Base-by-base conservation (phyloP, 1,139 yeast genomes). In the Saccharomyces hybrid region DNA sequence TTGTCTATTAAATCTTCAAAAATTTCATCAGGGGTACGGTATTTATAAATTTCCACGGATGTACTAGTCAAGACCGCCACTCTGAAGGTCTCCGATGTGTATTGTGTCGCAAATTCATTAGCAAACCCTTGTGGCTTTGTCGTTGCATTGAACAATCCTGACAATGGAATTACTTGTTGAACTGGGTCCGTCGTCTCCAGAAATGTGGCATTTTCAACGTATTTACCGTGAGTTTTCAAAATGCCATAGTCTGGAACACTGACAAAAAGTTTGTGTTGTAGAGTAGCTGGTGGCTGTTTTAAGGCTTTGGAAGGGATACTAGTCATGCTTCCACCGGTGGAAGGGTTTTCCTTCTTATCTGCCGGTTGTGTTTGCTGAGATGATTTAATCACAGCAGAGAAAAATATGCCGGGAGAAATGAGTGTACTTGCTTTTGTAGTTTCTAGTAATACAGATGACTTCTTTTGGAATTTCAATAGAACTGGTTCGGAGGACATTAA, bases 191-290 rank as follows among this genome's bases (percentile, higher is more conserved):
- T 81, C 20, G 82, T 78, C 48, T 80, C 84, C 52, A 87, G 71
- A 63, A 85, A 83, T 57, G 89, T 89, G 6, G 95, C 90, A 66
- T 87, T 93, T 72, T 91, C 98, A 30, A 85, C 78, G 62, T 86
- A 80, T 59, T 82, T 83, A 59, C 78, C 81, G 60, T 81, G 83
- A 62, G 84, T 84, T 67, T 87, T 86, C 59, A 90, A 75, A 48
- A 86, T 78, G 27, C 96, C 96, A 63, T 88, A 86, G 67, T 90
- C 96, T 9, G 95, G 84, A 3, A 91, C 86, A 50, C 93, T 78
- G 2, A 87, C 83, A 68, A 88, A 88, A 38, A 88, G 72, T 56
- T 79, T 78, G 59, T 63, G 62, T 80, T 54, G 58, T 11, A 47
- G 47, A n/a, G 50, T 44, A 14, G 38, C 23, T 23, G 46, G 25